These are phyloP conservation scores for Coprinopsis marcescibilis DNA, from an alignment of 768 basidiomycete genomes.

Conservation along the genomic window DNA sequence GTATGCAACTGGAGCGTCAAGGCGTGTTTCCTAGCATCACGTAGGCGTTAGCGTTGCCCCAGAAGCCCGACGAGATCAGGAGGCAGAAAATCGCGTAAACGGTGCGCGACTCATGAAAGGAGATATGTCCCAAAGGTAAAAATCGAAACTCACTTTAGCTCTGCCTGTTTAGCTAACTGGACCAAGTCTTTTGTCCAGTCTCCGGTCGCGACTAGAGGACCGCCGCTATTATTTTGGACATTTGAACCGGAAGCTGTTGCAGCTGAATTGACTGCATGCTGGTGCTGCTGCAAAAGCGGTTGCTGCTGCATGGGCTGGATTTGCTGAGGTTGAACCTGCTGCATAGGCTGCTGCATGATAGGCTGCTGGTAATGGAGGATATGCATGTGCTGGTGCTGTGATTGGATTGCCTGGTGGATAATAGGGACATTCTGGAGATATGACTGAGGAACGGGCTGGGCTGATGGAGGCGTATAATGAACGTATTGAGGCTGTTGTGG, in stretches of 20 bases:
- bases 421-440: constrained; percentile 16
- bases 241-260: constrained; percentile 12
- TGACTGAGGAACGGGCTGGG: constrained; percentile 4
- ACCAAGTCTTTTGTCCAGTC: constrained; percentile 87
- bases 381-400: constrained; percentile 20
- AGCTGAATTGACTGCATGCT: constrained; percentile 15
- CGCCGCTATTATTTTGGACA: background rate
- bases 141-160: constrained; percentile 72
- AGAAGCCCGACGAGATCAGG: background rate
- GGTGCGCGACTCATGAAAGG: background rate
- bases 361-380: constrained; percentile 29
- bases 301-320: constrained; percentile 13
- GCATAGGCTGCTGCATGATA: constrained; percentile 19
- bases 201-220: constrained; percentile 61
- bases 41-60: constrained; percentile 5
- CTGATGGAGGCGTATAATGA: constrained; percentile 30
- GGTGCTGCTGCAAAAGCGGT: constrained; percentile 12
- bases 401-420: constrained; percentile 20
- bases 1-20: constrained; percentile 81
- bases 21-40: constrained; percentile 63
- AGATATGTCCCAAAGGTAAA: background rate
- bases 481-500: constrained; percentile 31
- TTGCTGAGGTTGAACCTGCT: no score
- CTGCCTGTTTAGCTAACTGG: constrained; percentile 81
- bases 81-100: constrained; percentile 3